Conservation (phyloP, 768 basidiomycete species). For the Suillus subalutaceus region DNA sequence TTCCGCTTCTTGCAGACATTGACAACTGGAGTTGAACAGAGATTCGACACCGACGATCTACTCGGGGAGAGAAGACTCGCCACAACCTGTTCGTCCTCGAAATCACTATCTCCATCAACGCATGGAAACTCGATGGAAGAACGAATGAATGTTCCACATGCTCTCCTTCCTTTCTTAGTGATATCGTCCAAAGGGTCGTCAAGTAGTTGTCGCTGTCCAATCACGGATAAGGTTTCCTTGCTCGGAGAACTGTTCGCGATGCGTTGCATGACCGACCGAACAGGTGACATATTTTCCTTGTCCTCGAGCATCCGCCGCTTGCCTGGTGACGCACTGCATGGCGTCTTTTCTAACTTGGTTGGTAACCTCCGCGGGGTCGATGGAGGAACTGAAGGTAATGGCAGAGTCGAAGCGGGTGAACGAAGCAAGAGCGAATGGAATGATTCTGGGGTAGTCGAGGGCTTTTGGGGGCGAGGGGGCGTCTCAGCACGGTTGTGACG, state of each 20-base stretch:
- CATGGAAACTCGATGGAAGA: constrained; percentile 35
- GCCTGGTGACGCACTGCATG: constrained; percentile 35
- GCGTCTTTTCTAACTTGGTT: constrained; percentile 14
- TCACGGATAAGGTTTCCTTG: constrained; percentile 25
- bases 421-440: constrained; percentile 34
- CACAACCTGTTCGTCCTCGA: constrained; percentile 35
- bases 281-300: constrained; percentile 62
- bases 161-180: constrained; percentile 30
- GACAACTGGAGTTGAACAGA: neutral
- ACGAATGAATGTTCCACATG: constrained; percentile 27
- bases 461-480: constrained; percentile 42
- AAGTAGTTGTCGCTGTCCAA: constrained; percentile 50
- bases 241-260: constrained; percentile 43
- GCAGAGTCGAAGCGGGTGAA: constrained; percentile 28
- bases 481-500: constrained; percentile 28
- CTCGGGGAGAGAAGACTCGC: constrained; percentile 28
- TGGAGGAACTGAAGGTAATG: constrained; percentile 30
- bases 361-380: constrained; percentile 37
- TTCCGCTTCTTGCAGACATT: constrained; percentile 47
- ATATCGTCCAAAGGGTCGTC: constrained; percentile 35
- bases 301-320: constrained; percentile 42
- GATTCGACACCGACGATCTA: neutral
- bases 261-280: constrained; percentile 48
- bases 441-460: constrained; percentile 31
- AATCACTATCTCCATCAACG: constrained; percentile 22